Conservation (phyloP, 2,329 filamentous ascomycete genomes). For the Xylariales sp. region DNA sequence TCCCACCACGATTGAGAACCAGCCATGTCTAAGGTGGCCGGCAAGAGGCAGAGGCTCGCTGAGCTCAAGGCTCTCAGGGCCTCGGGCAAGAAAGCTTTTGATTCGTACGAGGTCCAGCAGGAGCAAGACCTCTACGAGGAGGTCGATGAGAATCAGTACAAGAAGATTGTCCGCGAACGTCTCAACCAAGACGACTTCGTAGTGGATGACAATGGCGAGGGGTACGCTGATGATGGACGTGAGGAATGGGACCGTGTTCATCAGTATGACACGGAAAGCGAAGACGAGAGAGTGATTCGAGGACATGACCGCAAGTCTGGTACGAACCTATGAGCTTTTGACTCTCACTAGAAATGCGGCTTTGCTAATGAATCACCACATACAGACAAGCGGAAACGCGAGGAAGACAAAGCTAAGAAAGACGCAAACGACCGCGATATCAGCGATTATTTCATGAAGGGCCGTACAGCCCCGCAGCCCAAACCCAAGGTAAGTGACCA, state of each 20-base stretch:
- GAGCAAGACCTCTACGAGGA: slow-evolving; percentile 87
- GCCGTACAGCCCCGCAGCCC: slow-evolving; percentile 57
- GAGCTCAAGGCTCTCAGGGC: slow-evolving; percentile 81
- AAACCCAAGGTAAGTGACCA: slow-evolving; percentile 85
- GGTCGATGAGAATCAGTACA: slow-evolving; percentile 95
- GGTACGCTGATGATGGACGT: slow-evolving; percentile 92
- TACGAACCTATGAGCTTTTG: too few relatives aligned
- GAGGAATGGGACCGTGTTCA: slow-evolving; percentile 84
- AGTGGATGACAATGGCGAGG: slow-evolving; percentile 95
- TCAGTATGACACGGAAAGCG: slow-evolving; percentile 68
- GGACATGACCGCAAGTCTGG: slow-evolving; percentile 48
- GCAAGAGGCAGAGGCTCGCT: slow-evolving; percentile 55
- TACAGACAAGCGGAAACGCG: slow-evolving; percentile 77
- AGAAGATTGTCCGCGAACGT: slow-evolving; percentile 85
- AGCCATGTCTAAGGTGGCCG: slow-evolving; percentile 36
- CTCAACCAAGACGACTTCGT: slow-evolving; percentile 96
- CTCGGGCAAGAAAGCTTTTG: slow-evolving; percentile 86
- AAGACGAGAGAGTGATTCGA: slow-evolving; percentile 53
- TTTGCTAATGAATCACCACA: too few relatives aligned
- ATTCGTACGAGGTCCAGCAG: slow-evolving; percentile 81
- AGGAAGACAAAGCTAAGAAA: slow-evolving; percentile 79
- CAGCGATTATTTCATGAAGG: slow-evolving; percentile 88
- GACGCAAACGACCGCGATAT: slow-evolving; percentile 90
- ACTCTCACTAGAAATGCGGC: too few relatives aligned
- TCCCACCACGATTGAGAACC: background rate